Evolutionary conservation across 331 rosid species (phyloP), one percentile per base, ranked within the genome.

Genomic region (Pyracantha coccinea): DNA sequence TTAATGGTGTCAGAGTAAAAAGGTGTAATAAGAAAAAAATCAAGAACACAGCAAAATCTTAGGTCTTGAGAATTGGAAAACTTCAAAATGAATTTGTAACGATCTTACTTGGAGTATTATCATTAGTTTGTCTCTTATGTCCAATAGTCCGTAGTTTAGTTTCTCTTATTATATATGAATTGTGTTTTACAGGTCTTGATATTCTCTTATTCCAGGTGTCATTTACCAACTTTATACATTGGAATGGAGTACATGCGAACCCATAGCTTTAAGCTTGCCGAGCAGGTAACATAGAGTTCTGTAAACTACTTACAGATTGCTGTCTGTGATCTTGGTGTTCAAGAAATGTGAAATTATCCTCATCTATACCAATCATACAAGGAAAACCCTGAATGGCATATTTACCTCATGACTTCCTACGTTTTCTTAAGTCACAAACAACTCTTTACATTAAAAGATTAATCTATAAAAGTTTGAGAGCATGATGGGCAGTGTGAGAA

Each of bases 211-310:
- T 92, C 90, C 89, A 94, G 99, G 93, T 94, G 99, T 79, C 99
- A 94, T 85, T 86, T 94, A 77, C 96, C 99, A 83, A 86, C 97
- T 73, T 85, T 94, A 81, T 90, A 94, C 86, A 94, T 94, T 83
- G 99, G 99, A 73, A 94, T 94, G 99, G 99, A 92, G 83, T 94
- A 96, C 87, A 89, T 94, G 99, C 89, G 99, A 68, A 94, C 99
- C 41, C 97, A 91, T 89, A 94, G 97, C 79, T 92, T 83, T 77
- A 94, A 94, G 91, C 97, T 94, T 78, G 99, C 97, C 8, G 97
- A 92, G 81, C 97, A 94, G 99, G 99, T 94, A 53, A 41, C 13
- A 24, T 35, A 61, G 44, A 24, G 50, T 66, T 16, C 69, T 77
- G n/a, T 24, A 31, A 71, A 47, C 67, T 12, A 38, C 5, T 55